Conservation (phyloP, 352 stramenopile genomes). For the Elongisporangium prolatum region DNA sequence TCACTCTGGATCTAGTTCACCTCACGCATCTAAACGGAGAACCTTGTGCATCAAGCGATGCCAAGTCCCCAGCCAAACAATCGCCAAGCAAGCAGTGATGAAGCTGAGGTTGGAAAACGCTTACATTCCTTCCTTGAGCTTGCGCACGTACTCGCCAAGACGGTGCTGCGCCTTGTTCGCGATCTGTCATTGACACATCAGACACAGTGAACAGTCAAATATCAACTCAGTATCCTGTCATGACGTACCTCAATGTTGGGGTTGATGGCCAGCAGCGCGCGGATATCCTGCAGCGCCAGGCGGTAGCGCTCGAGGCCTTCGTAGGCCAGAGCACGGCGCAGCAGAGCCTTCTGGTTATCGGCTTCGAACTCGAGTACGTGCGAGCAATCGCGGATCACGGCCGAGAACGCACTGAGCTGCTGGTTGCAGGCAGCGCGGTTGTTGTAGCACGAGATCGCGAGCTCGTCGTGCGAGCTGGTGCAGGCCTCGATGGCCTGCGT, state of each 20-base stretch:
- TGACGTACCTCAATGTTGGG: conserved; percentile 77
- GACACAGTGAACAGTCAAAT: conserved; percentile 1
- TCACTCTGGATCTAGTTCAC: neutral
- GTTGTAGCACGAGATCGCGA: conserved; percentile 92
- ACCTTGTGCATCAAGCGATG: neutral
- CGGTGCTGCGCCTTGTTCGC: conserved; percentile 88
- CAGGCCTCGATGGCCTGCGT: conserved; percentile 88
- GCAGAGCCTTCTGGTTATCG: conserved; percentile 94
- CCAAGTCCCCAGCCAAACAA: neutral
- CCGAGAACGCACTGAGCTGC: conserved; percentile 96
- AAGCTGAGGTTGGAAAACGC: neutral
- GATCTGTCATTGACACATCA: conserved; percentile 31
- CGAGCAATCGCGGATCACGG: conserved; percentile 93
- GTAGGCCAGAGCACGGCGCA: conserved; percentile 93
- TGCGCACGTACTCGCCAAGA: conserved; percentile 84
- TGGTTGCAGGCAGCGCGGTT: conserved; percentile 96
- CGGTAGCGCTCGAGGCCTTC: conserved; percentile 94
- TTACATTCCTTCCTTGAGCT: conserved; percentile 81
- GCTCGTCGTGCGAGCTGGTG: conserved; percentile 53
- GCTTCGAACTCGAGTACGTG: conserved; percentile 92
- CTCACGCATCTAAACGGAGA: neutral
- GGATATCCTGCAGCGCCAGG: conserved; percentile 85
- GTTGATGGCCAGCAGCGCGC: conserved; percentile 81
- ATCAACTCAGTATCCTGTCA: neutral
- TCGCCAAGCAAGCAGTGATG: neutral